A percentile compares a stretch with the other conserved stretches of the same genome.
Evolutionary conservation across 2,329 filamentous ascomycete genomes (phyloP).

Genomic region (Fusarium palustre): DNA sequence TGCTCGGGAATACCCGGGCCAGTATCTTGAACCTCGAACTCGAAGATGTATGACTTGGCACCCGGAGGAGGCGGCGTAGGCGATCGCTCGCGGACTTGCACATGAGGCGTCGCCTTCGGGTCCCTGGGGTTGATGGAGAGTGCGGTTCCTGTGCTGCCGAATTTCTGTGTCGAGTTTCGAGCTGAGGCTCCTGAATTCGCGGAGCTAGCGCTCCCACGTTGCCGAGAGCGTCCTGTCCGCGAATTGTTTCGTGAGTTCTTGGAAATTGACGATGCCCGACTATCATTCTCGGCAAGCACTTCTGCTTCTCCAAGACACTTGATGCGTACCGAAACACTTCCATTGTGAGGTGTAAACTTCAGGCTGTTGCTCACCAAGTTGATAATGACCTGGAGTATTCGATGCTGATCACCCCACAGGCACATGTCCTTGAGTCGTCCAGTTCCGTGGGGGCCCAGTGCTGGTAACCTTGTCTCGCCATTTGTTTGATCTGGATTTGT

Average conservation of each 20-base stretch:
- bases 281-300: slow-evolving; percentile 55
- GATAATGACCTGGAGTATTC: slow-evolving; percentile 92
- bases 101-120: slow-evolving; percentile 62
- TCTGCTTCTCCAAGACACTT: slow-evolving; percentile 75
- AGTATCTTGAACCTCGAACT: slow-evolving; percentile 90
- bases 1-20: slow-evolving; percentile 85
- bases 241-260: slow-evolving; percentile 60
- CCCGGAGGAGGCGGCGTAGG: slow-evolving; percentile 70
- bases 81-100: slow-evolving; percentile 65
- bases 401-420: slow-evolving; percentile 91
- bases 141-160: slow-evolving; percentile 60
- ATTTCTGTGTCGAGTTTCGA: slow-evolving; percentile 36
- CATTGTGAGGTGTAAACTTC: slow-evolving; percentile 86
- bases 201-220: slow-evolving; percentile 62
- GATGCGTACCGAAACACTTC: slow-evolving; percentile 81
- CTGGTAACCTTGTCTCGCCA: slow-evolving; percentile 60
- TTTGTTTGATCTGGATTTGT: slow-evolving; percentile 50
- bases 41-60: slow-evolving; percentile 77
- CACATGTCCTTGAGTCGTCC: slow-evolving; percentile 85
- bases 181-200: slow-evolving; percentile 63
- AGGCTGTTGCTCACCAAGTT: slow-evolving; percentile 92
- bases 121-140: slow-evolving; percentile 73
- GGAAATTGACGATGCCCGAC: slow-evolving; percentile 65
- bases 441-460: slow-evolving; percentile 72
- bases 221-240: slow-evolving; percentile 56